Percentiles rank a stretch among this genome's conserved stretches.
These are phyloP conservation scores for Colletotrichum sp. DNA, from an alignment of 2,329 filamentous ascomycete genomes.

Conservation along the genomic window DNA sequence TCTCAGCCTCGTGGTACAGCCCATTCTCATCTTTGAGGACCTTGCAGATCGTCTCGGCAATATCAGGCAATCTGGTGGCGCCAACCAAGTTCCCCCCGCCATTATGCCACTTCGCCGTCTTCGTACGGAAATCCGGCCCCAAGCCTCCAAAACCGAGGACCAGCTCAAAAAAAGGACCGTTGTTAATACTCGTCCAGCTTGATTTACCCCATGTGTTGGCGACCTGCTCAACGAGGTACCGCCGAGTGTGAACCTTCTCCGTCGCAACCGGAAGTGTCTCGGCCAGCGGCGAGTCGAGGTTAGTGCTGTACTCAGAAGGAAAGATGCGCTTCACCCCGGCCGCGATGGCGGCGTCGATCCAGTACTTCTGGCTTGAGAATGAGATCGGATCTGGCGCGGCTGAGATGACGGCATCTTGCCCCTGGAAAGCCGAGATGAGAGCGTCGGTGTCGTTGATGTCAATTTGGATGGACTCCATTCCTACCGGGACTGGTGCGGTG, in stretches of 20 bases:
- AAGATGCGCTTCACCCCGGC: constrained; percentile 61
- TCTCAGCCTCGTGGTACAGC: constrained; percentile 51
- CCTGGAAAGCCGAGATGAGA: constrained; percentile 56
- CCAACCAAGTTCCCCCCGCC: constrained; percentile 51
- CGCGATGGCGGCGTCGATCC: constrained; percentile 57
- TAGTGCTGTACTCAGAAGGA: constrained; percentile 53
- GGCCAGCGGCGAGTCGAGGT: constrained; percentile 27
- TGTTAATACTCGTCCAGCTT: constrained; percentile 40
- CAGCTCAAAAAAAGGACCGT: constrained; percentile 45
- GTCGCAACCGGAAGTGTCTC: constrained; percentile 23
- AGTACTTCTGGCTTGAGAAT: constrained; percentile 47
- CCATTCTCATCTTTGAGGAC: constrained; percentile 38
- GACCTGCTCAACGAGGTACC: constrained; percentile 1
- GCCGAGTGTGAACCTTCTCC: constrained; percentile 23
- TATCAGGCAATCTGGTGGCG: constrained; percentile 47
- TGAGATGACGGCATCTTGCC: constrained; percentile 61
- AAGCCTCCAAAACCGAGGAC: constrained; percentile 6
- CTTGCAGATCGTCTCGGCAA: constrained; percentile 53
- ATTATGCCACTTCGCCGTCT: constrained; percentile 50
- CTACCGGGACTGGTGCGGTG: constrained; percentile 33
- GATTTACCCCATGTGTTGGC: constrained; percentile 18
- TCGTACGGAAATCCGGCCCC: constrained; percentile 17
- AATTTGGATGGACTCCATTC: constrained; percentile 35
- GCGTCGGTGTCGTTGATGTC: constrained; percentile 42
- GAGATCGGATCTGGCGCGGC: constrained; percentile 41